phyloP scores from a whole-genome alignment of 2,329 filamentous ascomycete genomes.

The Sphaerostilbella broomeana region DNA sequence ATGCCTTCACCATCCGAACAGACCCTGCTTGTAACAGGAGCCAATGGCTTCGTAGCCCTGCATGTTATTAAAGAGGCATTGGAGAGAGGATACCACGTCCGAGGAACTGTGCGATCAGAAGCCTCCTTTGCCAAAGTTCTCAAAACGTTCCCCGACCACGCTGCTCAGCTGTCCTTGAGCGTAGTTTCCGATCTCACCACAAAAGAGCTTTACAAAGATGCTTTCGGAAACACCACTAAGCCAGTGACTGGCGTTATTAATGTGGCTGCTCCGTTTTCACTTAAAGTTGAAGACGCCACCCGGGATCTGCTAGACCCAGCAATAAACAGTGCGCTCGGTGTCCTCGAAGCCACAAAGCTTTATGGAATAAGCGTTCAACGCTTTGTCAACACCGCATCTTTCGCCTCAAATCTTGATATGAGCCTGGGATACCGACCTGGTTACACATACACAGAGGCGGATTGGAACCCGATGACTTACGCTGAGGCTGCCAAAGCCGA shows the following conservation, averaged over 20 bases:
- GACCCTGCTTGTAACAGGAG: slow-evolving; percentile 14
- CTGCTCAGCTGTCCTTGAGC: slow-evolving; percentile 30
- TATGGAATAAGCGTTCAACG: slow-evolving; percentile 50
- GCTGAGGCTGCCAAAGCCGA: slow-evolving; percentile 16
- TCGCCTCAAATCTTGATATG: slow-evolving; percentile 37
- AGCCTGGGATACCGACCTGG: slow-evolving; percentile 29
- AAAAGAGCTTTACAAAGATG: slow-evolving; percentile 61
- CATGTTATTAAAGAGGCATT: slow-evolving; percentile 12
- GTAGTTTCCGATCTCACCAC: slow-evolving; percentile 69
- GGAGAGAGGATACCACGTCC: slow-evolving; percentile 8
- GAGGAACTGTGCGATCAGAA: slow-evolving; percentile 6
- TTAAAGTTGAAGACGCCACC: slow-evolving; percentile 48
- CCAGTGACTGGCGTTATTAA: slow-evolving; percentile 66
- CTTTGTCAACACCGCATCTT: slow-evolving; percentile 50
- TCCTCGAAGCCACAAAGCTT: slow-evolving; percentile 42
- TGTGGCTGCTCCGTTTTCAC: slow-evolving; percentile 68
- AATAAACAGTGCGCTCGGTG: slow-evolving; percentile 43
- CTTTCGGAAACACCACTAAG: slow-evolving; percentile 26
- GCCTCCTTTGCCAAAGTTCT: slow-evolving; percentile 3
- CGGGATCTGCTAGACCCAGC: slow-evolving; percentile 49
- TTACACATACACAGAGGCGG: slow-evolving; percentile 21
- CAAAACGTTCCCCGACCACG: slow-evolving; percentile 1
- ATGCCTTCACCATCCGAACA: slow-evolving; percentile 9
- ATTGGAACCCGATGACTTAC: slow-evolving; percentile 25
- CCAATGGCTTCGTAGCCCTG: slow-evolving; percentile 13